Conservation (phyloP, 1,139 yeast species). For the Protomyces lactucae-debilis region DNA sequence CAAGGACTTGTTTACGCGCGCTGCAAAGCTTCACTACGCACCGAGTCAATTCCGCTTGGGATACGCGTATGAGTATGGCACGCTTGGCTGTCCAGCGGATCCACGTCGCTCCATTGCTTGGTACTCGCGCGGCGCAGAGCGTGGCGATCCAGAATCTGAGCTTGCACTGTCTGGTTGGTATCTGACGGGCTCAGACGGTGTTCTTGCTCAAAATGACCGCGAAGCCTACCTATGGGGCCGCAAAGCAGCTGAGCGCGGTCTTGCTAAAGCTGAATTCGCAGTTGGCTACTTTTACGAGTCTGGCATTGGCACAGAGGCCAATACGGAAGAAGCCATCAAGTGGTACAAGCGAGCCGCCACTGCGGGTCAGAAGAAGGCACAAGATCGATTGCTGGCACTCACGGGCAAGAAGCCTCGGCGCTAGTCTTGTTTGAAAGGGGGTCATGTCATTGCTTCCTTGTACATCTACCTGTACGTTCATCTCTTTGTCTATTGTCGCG, state of each 20-base stretch:
- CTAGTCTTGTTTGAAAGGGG: not conserved
- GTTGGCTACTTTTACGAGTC: conserved; percentile 76
- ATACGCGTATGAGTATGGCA: conserved; percentile 81
- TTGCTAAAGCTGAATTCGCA: conserved; percentile 70
- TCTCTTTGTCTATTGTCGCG: not conserved
- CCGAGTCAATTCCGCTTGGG: conserved; percentile 86
- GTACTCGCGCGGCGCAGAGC: conserved; percentile 58
- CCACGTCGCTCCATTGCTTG: conserved; percentile 78
- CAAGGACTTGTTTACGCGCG: conserved; percentile 62
- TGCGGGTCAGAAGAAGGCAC: conserved; percentile 29
- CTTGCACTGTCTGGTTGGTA: conserved; percentile 91
- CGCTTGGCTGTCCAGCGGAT: conserved; percentile 59
- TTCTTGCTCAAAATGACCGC: conserved; percentile 65
- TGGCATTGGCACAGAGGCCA: conserved; percentile 62
- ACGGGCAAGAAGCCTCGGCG: conserved; percentile 10
- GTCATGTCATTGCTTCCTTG: no score
- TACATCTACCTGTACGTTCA: no score
- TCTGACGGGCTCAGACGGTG: conserved; percentile 69
- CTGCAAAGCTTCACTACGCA: conserved; percentile 71
- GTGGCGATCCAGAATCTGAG: conserved; percentile 81
- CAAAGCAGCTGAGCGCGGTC: conserved; percentile 70
- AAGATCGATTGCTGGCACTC: conserved; percentile 28
- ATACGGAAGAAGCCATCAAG: conserved; percentile 47
- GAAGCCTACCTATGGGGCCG: conserved; percentile 89
- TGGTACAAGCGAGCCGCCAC: conserved; percentile 58